phyloP scores from a whole-genome alignment of 2,329 filamentous ascomycete species.

The Blastomyces silverae region DNA sequence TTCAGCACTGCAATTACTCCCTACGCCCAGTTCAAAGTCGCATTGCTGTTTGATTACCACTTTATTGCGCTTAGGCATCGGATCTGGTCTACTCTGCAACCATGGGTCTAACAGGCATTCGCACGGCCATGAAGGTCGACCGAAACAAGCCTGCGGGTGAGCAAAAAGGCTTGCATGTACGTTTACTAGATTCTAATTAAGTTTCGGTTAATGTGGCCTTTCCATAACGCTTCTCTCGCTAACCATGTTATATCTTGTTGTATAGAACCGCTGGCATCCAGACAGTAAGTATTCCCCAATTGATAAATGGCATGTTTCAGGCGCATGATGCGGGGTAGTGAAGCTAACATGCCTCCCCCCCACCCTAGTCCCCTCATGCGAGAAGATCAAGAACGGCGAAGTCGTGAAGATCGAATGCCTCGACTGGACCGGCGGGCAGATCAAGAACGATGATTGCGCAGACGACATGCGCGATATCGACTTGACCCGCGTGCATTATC shows the following conservation, averaged over 20 bases:
- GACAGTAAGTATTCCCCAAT: conserved; percentile 56
- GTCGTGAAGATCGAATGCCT: conserved; percentile 91
- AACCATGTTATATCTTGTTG: conserved; percentile 14
- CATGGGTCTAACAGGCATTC: conserved; percentile 47
- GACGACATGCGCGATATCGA: conserved; percentile 82
- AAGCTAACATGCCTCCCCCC: neutral
- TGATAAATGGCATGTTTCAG: neutral
- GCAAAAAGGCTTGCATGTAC: conserved; percentile 63
- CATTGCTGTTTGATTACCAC: neutral
- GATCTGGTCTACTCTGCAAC: neutral
- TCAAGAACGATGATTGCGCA: conserved; percentile 81
- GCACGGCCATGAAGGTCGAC: conserved; percentile 66
- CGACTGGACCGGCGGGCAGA: conserved; percentile 73
- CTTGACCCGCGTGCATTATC: conserved; percentile 75
- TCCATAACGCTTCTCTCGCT: neutral
- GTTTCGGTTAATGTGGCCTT: neutral
- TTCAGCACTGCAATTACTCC: too few relatives aligned
- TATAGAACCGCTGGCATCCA: conserved; percentile 84
- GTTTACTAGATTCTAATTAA: conserved; percentile 28
- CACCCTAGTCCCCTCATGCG: conserved; percentile 62
- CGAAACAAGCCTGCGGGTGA: conserved; percentile 64
- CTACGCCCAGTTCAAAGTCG: neutral
- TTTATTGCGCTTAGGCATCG: neutral
- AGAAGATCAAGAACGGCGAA: conserved; percentile 71
- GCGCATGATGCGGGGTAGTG: neutral